Evolutionary conservation across 176 grass and related monocot species (phyloP), one percentile per base, ranked within the genome.

Genomic region (Hordeum marinum): DNA sequence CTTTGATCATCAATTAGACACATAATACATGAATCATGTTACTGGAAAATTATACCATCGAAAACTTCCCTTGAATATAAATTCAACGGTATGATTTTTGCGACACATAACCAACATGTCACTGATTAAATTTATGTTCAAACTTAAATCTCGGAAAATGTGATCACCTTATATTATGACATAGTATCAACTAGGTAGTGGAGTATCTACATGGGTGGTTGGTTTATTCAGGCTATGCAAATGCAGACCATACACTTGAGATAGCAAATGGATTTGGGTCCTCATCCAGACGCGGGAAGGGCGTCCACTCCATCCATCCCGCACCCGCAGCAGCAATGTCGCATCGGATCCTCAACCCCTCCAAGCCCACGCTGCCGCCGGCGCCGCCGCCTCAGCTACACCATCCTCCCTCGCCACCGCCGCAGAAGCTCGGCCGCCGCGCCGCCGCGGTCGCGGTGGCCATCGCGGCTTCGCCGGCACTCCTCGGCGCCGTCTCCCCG

Each of bases 401-500:
- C 0, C 83, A 55, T 3, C 29, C 23, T 29, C 69, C 75, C 0
- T 37, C 71, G 8, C 45, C 17, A 6, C 60, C 20, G 15, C 54
- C 45, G 6, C 68, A 36, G 41, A 94, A 85, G 60, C 85, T 95
- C 63, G 72, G 85, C 18, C 93, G 96, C 83, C 93, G 96, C 24
- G 91, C 86, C 67, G 89, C 92, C 9, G 57, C 79, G 18, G 2
- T 75, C 31, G 24, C 67, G 9, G 31, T 82, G 40, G 83, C 88
- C 67, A 79, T 86, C 73, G 88, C 74, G 2, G 84, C 80, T 58
- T 80, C 80, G 14, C 80, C 72, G 45, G 80, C 80, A 36, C 89
- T 87, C 68, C 83, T 71, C 25, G 80, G 6, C 63, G 80, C 52
- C 52, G 17, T 26, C 87, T 78, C 86, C 27, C 85, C 59, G 14